Conservation (phyloP, 2,329 filamentous ascomycete genomes). For the Neopestalotiopsis sp. region DNA sequence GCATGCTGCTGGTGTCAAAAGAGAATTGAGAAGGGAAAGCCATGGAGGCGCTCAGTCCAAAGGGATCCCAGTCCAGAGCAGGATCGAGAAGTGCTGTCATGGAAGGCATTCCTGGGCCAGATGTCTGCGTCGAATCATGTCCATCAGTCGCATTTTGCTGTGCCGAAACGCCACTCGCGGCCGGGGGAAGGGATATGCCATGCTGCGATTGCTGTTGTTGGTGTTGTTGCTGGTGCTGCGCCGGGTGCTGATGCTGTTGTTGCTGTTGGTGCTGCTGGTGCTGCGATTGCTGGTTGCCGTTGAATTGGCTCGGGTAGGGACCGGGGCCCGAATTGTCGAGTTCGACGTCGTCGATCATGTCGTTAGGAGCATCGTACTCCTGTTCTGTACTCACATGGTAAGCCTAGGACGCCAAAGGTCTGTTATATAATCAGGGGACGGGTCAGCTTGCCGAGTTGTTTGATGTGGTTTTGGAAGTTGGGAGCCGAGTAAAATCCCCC, state of each 20-base stretch:
- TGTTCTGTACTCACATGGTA: conserved; percentile 80
- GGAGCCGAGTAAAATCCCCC: conserved; percentile 77
- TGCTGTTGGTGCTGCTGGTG: conserved; percentile 6
- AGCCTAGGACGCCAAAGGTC: conserved; percentile 72
- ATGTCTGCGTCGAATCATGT: conserved; percentile 35
- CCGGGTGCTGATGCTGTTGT: conserved; percentile 40
- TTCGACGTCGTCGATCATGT: conserved; percentile 85
- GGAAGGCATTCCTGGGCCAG: conserved; percentile 59
- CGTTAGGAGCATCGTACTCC: conserved; percentile 91
- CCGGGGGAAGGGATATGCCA: conserved; percentile 43
- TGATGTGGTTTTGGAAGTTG: conserved; percentile 88
- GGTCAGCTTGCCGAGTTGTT: conserved; percentile 88
- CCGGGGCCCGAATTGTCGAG: conserved; percentile 73
- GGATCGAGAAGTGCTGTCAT: conserved; percentile 74
- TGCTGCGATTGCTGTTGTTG: conserved; percentile 21
- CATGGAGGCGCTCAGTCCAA: conserved; percentile 93
- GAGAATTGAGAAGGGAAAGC: conserved; percentile 87
- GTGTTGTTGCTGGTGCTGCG: conserved; percentile 16
- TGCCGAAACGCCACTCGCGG: conserved; percentile 44
- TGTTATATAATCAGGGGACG: conserved; percentile 52
- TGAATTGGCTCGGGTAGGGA: conserved; percentile 66
- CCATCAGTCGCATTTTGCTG: conserved; percentile 42
- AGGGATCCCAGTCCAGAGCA: conserved; percentile 90
- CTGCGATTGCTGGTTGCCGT: conserved; percentile 40
- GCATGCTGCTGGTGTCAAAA: conserved; percentile 68